phyloP scores from a whole-genome alignment of 257 asterid species.

The Solanum megistacrolobum region DNA sequence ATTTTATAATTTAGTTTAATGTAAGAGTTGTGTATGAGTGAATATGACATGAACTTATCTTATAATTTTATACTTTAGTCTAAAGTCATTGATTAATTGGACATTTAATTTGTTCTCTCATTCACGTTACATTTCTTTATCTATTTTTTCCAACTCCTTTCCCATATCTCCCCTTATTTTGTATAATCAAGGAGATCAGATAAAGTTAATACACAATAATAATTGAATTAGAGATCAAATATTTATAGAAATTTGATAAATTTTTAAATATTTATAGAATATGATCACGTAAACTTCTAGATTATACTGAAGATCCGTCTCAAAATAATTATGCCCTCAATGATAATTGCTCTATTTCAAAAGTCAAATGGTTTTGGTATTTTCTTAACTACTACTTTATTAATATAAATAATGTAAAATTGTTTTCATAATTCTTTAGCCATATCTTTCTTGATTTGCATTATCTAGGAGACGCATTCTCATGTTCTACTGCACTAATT shows the following conservation, averaged over 20 bases:
- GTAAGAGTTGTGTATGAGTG: neutral
- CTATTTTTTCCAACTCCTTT: neutral
- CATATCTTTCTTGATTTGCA: neutral
- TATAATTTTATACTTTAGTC: neutral
- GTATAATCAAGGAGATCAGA: neutral
- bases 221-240: neutral
- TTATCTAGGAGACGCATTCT: neutral
- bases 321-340: neutral
- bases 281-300: neutral
- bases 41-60: neutral
- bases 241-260: neutral
- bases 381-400: neutral
- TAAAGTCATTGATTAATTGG: neutral
- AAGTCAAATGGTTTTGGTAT: neutral
- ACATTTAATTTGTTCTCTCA: neutral
- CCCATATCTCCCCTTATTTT: neutral
- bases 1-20: neutral
- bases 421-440: neutral
- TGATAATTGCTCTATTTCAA: neutral
- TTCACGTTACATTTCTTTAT: neutral
- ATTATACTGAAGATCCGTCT: neutral
- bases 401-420: neutral
- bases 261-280: neutral
- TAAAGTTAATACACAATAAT: neutral
- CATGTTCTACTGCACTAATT: conserved; percentile 1